Base-by-base conservation (phyloP, 116 monocot species). In the Posidonia oceanica region DNA sequence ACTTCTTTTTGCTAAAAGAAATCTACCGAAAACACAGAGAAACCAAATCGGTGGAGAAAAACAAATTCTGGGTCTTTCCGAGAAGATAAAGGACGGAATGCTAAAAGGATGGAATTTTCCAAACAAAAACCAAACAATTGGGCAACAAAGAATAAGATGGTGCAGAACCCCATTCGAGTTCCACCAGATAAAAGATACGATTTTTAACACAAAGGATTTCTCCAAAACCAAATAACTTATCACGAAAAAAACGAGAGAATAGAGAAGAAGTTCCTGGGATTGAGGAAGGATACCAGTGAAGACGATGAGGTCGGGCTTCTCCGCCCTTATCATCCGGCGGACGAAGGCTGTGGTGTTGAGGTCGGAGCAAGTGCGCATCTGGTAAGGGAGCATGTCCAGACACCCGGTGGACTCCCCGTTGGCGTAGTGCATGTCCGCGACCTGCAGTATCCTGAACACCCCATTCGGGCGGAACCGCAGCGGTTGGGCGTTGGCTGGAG, bases 341-440 rank as follows among this genome's bases (percentile, higher is more conserved):
- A 86, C 66, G 75, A 95, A 95, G 66, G 78, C 84, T 37, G 91
- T 88, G 75, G 95, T 91, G 79, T 95, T 95, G 79, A 95, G 84
- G 60, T 95, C 95, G 69, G 95, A 88, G 84, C 95, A 95, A 52
- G 73, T 76, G 39, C 77, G 52, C 17, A 71, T 20, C 81, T 91
- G 81, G 22, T 63, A 13, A 5, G 86, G 79, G 52, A 88, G 71
- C 5, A 95, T 86, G 68, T 95, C 76, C 1, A 67, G 70, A 75
- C 95, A 95, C 17, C 16, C 39, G 54, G 88, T 95, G 12, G 68
- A 52, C 69, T 71, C 64, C 4, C 95, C 91, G 71, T 95, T 58
- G 36, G 83, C 95, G 74, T 84, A 95, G 80, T 95, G 95, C 95
- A 91, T 95, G 73, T 95, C 95, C 13, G 95, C 95, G 2, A 95